Evolutionary conservation across 176 grass and related monocot genomes (phyloP), one percentile per base, ranked within the genome.

Genomic region (Phoenix roebelenii): DNA sequence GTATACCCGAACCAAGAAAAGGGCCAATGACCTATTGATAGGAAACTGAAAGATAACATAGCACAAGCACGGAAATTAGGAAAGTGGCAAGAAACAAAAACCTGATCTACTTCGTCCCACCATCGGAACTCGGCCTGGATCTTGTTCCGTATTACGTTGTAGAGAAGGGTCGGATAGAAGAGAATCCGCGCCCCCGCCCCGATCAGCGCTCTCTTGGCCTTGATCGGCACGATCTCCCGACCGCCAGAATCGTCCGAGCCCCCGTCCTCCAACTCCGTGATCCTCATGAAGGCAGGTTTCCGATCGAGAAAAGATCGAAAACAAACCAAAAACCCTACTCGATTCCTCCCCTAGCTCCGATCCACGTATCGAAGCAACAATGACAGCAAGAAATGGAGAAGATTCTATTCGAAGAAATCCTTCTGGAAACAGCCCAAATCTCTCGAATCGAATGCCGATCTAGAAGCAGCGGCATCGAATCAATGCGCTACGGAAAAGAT

Each of bases 71-170:
- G 2, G 2, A 44, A 44, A 44, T 44, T 7, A 44, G 35, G 9
- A 3, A 12, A 44, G 10, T 54, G n/a, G 20, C 20, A 52, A 50
- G 44, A n/a, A 39, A 60, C 23, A 30, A 72, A 65, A 59, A 89
- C 90, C 83, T 81, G 83, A 61, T 89, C 83, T 69, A 95, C 80
- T 76, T 89, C 82, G 72, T 95, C 86, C 90, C 90, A 95, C 90
- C 90, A 95, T 44, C 83, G 80, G 72, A 89, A 89, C 80, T 95
- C 86, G 60, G 86, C 74, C 66, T 95, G 82, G 53, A 86, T 73
- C 74, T 83, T 89, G 76, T 76, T 95, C 55, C 85, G 79, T 39
- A 89, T 72, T 63, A 95, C 77, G 74, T 95, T 95, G 77, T 89
- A 89, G 16, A 95, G 51, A 52, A 89, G 70, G 64, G 90, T 89